phyloP scores from a whole-genome alignment of 2,329 filamentous ascomycete genomes.

The Aspergillus latus region DNA sequence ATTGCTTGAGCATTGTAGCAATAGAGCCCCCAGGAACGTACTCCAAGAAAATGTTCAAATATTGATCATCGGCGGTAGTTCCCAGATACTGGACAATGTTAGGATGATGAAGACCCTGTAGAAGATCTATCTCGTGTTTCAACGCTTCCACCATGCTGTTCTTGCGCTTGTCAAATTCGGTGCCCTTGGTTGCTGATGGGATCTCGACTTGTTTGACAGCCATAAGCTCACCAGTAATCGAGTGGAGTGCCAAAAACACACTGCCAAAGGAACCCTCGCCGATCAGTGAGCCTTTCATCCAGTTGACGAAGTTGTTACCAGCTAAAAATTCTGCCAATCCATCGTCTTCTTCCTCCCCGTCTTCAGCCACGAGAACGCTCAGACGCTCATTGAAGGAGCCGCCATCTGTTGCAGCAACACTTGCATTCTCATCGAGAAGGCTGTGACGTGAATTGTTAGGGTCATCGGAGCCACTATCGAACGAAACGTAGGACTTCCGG shows the following conservation, averaged over 20 bases:
- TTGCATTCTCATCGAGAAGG: conserved; percentile 81
- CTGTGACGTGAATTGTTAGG: conserved; percentile 74
- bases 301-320: conserved; percentile 94
- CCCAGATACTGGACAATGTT: conserved; percentile 99
- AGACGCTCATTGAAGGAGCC: conserved; percentile 80
- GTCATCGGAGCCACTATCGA: conserved; percentile 64
- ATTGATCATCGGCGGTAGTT: conserved; percentile 84
- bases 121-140: conserved; percentile 91
- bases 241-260: conserved; percentile 91
- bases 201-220: conserved; percentile 98
- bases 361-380: conserved; percentile 79
- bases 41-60: conserved; percentile 99
- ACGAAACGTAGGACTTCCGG: conserved; percentile 91
- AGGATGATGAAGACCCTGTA: conserved; percentile 89
- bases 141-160: conserved; percentile 97
- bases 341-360: conserved; percentile 88
- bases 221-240: conserved; percentile 94
- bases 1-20: conserved; percentile 97
- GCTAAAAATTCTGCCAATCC: conserved; percentile 87
- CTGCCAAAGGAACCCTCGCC: conserved; percentile 95
- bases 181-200: conserved; percentile 74
- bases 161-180: conserved; percentile 82
- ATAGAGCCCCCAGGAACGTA: conserved; percentile 97
- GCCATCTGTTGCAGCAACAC: conserved; percentile 60
- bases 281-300: conserved; percentile 98